Evolutionary conservation across 139 green algal species (phyloP).

Genomic region (Tetradesmus obliquus): DNA sequence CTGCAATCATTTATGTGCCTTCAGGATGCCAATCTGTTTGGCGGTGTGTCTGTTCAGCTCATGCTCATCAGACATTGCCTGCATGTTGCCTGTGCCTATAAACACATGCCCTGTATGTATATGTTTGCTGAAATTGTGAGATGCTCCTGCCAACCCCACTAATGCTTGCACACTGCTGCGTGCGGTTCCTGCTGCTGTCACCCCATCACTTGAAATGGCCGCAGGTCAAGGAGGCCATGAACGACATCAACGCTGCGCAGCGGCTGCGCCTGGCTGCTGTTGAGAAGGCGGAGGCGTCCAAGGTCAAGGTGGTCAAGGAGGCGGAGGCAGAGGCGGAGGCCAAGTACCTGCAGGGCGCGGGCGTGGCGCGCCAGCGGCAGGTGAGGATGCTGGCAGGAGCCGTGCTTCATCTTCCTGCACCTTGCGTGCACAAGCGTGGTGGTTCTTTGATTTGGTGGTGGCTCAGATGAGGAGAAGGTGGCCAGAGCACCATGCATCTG

Average conservation of each 20-base stretch:
- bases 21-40: no score
- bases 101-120: no score
- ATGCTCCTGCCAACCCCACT: no score
- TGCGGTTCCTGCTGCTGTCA: neutral
- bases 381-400: neutral
- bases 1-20: no score
- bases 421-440: no score
- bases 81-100: no score
- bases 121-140: no score
- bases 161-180: neutral
- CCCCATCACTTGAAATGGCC: neutral
- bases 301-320: constrained; percentile 87
- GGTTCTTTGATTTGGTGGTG: no score
- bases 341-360: constrained; percentile 89
- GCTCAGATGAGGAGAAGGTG: no score
- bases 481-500: no score
- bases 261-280: constrained; percentile 76
- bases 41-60: no score
- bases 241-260: constrained; percentile 91
- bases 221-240: constrained; percentile 84
- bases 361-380: constrained; percentile 73
- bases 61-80: no score
- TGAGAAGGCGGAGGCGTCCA: constrained; percentile 86
- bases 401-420: neutral
- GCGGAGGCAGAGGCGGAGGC: constrained; percentile 96